These are phyloP conservation scores for Drechslerella coelobrocha DNA, from an alignment of 2,329 filamentous ascomycete genomes.

Conservation along the genomic window DNA sequence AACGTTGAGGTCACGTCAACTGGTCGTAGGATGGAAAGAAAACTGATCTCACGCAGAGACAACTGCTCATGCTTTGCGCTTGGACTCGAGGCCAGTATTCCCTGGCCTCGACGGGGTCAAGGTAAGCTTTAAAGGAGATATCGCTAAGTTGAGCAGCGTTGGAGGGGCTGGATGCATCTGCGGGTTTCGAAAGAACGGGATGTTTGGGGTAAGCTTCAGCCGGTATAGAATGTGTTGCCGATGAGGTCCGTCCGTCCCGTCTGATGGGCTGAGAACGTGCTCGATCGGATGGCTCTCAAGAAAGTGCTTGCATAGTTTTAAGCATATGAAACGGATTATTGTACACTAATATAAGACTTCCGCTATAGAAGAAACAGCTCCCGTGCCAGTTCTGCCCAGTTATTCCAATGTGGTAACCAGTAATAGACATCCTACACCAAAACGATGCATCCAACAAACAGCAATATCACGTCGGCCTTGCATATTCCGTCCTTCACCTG, in stretches of 20 bases:
- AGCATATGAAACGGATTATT: slow-evolving; percentile 25
- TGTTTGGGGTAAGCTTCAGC: neutral
- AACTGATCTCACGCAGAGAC: slow-evolving; percentile 4
- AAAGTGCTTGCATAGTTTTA: slow-evolving; percentile 2
- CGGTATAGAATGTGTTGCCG: neutral
- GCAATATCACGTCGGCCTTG: slow-evolving; percentile 62
- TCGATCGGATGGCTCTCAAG: neutral
- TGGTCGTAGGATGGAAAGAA: neutral
- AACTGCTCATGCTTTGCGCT: slow-evolving; percentile 7
- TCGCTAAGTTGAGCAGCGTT: neutral
- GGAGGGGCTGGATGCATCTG: neutral
- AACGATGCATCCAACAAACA: neutral
- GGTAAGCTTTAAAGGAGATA: neutral
- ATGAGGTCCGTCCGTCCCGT: neutral
- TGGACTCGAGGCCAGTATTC: neutral
- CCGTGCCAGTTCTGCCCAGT: slow-evolving; percentile 31
- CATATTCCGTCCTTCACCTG: slow-evolving; percentile 60
- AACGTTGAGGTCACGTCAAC: neutral
- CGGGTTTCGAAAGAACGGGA: neutral
- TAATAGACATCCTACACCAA: neutral
- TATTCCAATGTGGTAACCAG: slow-evolving; percentile 10
- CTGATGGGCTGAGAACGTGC: slow-evolving; percentile 1
- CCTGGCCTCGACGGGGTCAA: neutral
- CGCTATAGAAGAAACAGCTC: slow-evolving; percentile 29
- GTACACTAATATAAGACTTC: slow-evolving; percentile 29